phyloP scores from a whole-genome alignment of 768 basidiomycete genomes.

The Hydnum rufescens region DNA sequence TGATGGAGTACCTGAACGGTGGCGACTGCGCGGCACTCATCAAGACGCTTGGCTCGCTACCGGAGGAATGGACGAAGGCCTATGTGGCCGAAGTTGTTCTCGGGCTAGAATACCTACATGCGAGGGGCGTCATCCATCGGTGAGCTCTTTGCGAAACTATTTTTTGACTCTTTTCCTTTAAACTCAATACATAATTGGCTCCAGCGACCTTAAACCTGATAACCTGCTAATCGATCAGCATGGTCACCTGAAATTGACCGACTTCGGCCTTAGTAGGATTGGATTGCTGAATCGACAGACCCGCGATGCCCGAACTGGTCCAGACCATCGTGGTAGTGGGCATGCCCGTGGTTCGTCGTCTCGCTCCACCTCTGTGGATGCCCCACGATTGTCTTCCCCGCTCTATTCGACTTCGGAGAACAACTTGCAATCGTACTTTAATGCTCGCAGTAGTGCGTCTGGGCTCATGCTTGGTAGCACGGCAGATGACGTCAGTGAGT shows the following conservation, averaged over 20 bases:
- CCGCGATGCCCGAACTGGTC: slow-evolving; percentile 29
- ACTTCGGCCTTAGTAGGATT: slow-evolving; percentile 91
- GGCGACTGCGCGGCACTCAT: slow-evolving; percentile 95
- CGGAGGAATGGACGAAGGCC: slow-evolving; percentile 92
- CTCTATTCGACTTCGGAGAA: slow-evolving; percentile 30
- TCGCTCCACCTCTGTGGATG: slow-evolving; percentile 39
- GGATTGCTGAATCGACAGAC: slow-evolving; percentile 97
- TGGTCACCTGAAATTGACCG: slow-evolving; percentile 93
- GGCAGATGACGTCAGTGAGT: slow-evolving; percentile 72
- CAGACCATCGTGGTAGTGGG: slow-evolving; percentile 9
- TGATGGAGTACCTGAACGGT: slow-evolving; percentile 98
- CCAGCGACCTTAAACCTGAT: slow-evolving; percentile 91
- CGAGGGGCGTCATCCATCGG: slow-evolving; percentile 92
- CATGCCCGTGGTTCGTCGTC: slow-evolving; percentile 46
- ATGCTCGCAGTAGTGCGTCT: not conserved
- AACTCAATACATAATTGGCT: not conserved
- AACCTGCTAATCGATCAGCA: slow-evolving; percentile 93
- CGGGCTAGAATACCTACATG: slow-evolving; percentile 91
- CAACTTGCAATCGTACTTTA: slow-evolving; percentile 48
- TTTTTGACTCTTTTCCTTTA: slow-evolving; percentile 5
- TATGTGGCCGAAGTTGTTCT: slow-evolving; percentile 93
- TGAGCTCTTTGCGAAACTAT: no score
- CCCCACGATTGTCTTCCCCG: slow-evolving; percentile 25
- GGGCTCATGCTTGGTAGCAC: slow-evolving; percentile 23
- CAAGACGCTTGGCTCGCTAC: slow-evolving; percentile 81